These are phyloP conservation scores for Margaritispora aquatica DNA, from an alignment of 495 filamentous ascomycete genomes.

Conservation along the genomic window DNA sequence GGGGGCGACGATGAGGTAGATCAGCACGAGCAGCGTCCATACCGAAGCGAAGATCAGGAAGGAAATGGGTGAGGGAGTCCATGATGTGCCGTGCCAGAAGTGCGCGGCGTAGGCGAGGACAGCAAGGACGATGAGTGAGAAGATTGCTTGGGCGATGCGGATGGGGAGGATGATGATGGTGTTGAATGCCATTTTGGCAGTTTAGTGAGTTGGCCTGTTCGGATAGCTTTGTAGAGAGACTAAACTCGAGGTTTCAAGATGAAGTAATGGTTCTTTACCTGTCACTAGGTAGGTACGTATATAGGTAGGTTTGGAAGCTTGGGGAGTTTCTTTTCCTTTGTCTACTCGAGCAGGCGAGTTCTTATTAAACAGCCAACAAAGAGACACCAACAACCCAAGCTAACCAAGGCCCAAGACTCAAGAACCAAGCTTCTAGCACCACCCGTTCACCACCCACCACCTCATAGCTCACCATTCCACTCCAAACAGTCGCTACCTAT, in stretches of 20 bases:
- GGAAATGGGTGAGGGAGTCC: constrained; percentile 45
- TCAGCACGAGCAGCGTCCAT: constrained; percentile 64
- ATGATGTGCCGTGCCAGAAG: constrained; percentile 6
- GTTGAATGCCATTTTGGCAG: constrained; percentile 33
- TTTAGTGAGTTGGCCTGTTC: neutral
- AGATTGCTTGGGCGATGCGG: constrained; percentile 56
- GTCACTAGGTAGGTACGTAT: too few species aligned
- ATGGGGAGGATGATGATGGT: constrained; percentile 50
- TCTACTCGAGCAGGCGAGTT: too few species aligned
- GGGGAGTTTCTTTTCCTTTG: too few species aligned
- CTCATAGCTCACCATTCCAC: too few species aligned
- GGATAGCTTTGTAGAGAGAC: neutral
- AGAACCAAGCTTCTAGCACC: too few species aligned
- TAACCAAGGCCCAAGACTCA: too few species aligned
- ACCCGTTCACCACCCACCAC: too few species aligned
- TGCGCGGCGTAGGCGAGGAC: constrained; percentile 63
- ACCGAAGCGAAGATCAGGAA: constrained; percentile 71
- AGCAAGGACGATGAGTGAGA: constrained; percentile 66
- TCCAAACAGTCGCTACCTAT: too few species aligned
- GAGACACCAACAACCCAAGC: too few species aligned
- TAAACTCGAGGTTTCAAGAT: neutral
- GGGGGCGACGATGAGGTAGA: constrained; percentile 60
- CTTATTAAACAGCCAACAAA: too few species aligned
- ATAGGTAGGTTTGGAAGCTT: neutral
- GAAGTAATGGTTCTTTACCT: too few species aligned